Evolutionary conservation across 2,329 filamentous ascomycete genomes (phyloP), one percentile per base, ranked within the genome.

Genomic region (Tolypocladium pustulatum): DNA sequence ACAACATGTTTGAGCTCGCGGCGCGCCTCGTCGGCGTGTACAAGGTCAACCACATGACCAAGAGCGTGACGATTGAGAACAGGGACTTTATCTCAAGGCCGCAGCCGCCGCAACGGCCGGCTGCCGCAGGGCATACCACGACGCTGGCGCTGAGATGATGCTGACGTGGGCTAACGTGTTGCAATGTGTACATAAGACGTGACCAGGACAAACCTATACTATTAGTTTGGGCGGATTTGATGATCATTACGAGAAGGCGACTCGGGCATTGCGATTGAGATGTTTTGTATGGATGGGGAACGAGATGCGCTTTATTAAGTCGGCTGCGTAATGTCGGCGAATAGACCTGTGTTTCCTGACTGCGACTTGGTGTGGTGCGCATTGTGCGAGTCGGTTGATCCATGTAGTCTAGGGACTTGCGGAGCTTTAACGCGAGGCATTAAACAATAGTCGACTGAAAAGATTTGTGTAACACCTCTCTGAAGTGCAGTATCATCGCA

Each of bases 1-100:
- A 99, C 76, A 99, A 99, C 79, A 99, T 99, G 94, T 99, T 99
- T 74, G 94, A 99, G 79, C 85, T 99, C 63, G 93, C 95, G n/a
- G 86, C 91, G 59, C 84, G 95, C 58, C 82, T 99, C 60, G 91
- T 99, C 17, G 95, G 95, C 65, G 94, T 99, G 58, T 99, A 99
- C 80, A 99, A 99, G 80, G 94, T 99, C 72, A 97, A 96, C 75
- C 93, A 99, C 74, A 99, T 97, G 86, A 94, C 90, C 61, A 94
- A 93, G 83, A 92, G 89, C 73, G 89, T 94, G 27, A 91, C 90
- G 57, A 91, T 94, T 62, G 90, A 94, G 74, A 94, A 94, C 75
- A 80, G 79, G 65, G 89, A 94, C 74, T 94, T 87, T 69, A 89
- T 89, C 65, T 69, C 69, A 60, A 71, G 77, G 65, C 70, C 67